These are phyloP conservation scores for Prunus yedoensis DNA, from an alignment of 331 rosid species.

Conservation along the genomic window DNA sequence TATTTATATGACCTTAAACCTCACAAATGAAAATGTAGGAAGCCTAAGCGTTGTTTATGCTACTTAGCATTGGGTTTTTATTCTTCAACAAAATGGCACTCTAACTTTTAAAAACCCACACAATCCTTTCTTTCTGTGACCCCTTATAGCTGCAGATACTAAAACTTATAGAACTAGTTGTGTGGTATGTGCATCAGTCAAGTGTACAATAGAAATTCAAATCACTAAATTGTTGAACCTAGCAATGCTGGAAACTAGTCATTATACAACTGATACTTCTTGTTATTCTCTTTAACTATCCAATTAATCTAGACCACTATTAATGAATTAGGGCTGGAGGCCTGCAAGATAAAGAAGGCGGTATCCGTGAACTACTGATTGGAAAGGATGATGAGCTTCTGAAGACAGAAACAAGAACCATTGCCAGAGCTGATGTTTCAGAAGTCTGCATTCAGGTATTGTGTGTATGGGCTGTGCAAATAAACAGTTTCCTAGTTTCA, in stretches of 20 bases:
- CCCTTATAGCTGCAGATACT: not conserved
- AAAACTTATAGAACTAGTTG: not conserved
- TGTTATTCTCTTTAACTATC: not conserved
- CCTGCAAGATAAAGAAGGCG: constrained; percentile 84
- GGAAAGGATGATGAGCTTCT: constrained; percentile 93
- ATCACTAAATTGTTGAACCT: not conserved
- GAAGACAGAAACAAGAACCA: constrained; percentile 71
- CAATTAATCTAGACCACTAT: not conserved
- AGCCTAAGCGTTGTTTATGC: not conserved
- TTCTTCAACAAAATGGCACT: not conserved
- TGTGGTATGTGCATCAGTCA: not conserved
- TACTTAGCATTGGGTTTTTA: not conserved
- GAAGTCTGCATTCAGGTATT: constrained; percentile 89
- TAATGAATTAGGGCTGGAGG: constrained; percentile 77
- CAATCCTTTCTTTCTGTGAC: not conserved
- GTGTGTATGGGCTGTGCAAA: not conserved
- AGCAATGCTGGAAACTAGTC: not conserved
- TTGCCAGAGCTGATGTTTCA: constrained; percentile 78
- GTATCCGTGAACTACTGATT: constrained; percentile 57
- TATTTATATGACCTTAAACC: not conserved
- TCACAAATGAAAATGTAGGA: not conserved
- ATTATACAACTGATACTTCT: not conserved
- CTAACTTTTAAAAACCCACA: not conserved
- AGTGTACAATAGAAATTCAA: not conserved
- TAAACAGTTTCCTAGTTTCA: not conserved